Evolutionary conservation across 2,329 filamentous ascomycete genomes (phyloP).

Genomic region (Fusarium sacchari): DNA sequence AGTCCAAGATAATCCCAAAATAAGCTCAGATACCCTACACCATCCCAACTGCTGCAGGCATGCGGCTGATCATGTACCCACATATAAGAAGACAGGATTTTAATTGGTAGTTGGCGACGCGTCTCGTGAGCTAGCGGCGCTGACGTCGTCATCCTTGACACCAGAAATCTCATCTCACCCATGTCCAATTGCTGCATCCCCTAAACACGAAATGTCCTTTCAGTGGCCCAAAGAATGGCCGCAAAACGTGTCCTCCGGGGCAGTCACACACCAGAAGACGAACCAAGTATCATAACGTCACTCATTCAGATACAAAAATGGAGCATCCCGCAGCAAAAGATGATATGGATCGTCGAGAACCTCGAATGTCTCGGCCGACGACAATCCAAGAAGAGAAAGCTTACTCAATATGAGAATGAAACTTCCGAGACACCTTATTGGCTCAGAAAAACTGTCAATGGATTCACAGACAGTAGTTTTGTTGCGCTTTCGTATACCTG

Average conservation of each 20-base stretch:
- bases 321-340: constrained; percentile 25
- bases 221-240: neutral
- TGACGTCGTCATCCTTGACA: neutral
- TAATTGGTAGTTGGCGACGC: constrained; percentile 11
- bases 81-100: rapidly evolving
- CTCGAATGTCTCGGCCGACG: constrained; percentile 25
- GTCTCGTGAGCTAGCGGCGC: neutral
- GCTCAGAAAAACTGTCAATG: constrained; percentile 14
- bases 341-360: constrained; percentile 35
- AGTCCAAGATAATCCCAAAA: rapidly evolving
- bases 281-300: neutral
- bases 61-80: neutral
- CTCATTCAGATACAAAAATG: constrained; percentile 23
- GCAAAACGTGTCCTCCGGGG: neutral
- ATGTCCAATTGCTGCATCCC: neutral
- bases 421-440: constrained; percentile 1
- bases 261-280: neutral
- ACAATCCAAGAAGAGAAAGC: constrained; percentile 18
- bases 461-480: constrained; percentile 12
- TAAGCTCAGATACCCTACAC: neutral
- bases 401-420: neutral
- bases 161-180: neutral
- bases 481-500: constrained; percentile 32
- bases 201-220: constrained; percentile 2
- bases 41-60: neutral